These are phyloP conservation scores for Rhododendron griersonianum DNA, from an alignment of 148 eudicot species.

Conservation along the genomic window DNA sequence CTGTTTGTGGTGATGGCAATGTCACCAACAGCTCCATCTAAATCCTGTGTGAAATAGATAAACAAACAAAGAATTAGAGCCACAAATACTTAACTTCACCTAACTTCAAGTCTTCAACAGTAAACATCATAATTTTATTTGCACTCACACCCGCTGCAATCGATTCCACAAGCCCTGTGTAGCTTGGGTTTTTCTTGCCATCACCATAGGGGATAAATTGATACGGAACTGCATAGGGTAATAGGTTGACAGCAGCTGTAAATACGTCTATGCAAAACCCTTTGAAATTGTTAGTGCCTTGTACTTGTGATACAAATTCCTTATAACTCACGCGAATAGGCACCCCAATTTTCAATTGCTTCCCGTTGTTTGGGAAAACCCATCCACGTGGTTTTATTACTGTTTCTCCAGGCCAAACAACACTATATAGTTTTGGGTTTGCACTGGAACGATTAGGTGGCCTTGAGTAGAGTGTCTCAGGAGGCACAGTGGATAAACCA, in stretches of 20 bases:
- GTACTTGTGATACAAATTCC: constrained; percentile 73
- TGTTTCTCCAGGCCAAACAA: constrained; percentile 85
- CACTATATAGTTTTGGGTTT: constrained; percentile 49
- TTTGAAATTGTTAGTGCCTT: constrained; percentile 51
- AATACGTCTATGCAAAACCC: constrained; percentile 95
- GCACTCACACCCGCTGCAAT: constrained; percentile 70
- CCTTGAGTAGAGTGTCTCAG: constrained; percentile 57
- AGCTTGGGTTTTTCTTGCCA: constrained; percentile 71
- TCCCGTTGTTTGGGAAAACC: constrained; percentile 88
- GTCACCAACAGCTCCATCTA: constrained; percentile 90
- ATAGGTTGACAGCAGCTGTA: constrained; percentile 66
- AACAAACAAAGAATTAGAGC: not conserved
- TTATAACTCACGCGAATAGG: constrained; percentile 65
- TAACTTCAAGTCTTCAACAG: not conserved
- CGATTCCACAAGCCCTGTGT: constrained; percentile 58
- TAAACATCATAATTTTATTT: not conserved
- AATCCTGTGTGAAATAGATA: constrained; percentile 35
- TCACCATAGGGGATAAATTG: constrained; percentile 75
- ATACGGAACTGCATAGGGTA: constrained; percentile 86
- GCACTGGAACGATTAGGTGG: constrained; percentile 60
- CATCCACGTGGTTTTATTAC: constrained; percentile 78
- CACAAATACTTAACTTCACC: not conserved
- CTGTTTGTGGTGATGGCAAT: constrained; percentile 79
- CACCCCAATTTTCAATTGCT: constrained; percentile 65
- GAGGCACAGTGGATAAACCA: constrained; percentile 63